These are phyloP conservation scores for Termitomyces sp. DNA, from an alignment of 1,284 basidiomycete species.

Conservation along the genomic window DNA sequence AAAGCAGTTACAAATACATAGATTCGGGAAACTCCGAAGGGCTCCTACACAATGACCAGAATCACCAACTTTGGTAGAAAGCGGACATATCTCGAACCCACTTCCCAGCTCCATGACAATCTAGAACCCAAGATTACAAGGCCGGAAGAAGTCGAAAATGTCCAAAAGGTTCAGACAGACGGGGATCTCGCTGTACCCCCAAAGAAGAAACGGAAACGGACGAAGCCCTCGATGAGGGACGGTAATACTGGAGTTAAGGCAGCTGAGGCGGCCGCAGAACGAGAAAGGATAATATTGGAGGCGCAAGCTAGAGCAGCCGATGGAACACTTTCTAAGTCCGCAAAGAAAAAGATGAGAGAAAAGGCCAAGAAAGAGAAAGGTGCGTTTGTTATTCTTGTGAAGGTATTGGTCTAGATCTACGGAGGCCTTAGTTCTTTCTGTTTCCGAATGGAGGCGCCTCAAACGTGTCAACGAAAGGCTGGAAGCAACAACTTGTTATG, in stretches of 20 bases:
- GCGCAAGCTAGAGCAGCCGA: conserved; percentile 18
- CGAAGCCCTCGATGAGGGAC: conserved; percentile 31
- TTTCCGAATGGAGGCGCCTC: conserved; percentile 60
- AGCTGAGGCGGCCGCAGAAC: conserved; percentile 18
- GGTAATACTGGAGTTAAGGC: conserved; percentile 25
- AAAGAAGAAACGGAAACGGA: conserved; percentile 42
- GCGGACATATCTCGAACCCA: conserved; percentile 65
- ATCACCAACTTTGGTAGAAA: conserved; percentile 69
- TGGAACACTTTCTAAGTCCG: conserved; percentile 16
- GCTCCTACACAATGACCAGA: conserved; percentile 51
- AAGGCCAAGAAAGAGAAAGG: conserved; percentile 28
- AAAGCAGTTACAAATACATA: too few relatives aligned
- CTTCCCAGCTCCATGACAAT: conserved; percentile 22
- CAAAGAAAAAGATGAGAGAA: conserved; percentile 22
- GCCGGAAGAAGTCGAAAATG: background rate
- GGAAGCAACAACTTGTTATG: conserved; percentile 74
- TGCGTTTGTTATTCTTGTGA: background rate
- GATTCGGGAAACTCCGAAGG: conserved; percentile 6
- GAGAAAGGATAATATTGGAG: conserved; percentile 8
- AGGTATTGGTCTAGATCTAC: background rate
- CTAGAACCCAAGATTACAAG: background rate
- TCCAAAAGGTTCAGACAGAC: background rate
- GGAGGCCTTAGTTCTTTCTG: conserved; percentile 21
- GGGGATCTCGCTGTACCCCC: conserved; percentile 19
- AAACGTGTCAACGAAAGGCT: conserved; percentile 62